Evolutionary conservation across 345 rosid species (phyloP), one percentile per base, ranked within the genome.

Genomic region (Euphorbia pulcherrima): DNA sequence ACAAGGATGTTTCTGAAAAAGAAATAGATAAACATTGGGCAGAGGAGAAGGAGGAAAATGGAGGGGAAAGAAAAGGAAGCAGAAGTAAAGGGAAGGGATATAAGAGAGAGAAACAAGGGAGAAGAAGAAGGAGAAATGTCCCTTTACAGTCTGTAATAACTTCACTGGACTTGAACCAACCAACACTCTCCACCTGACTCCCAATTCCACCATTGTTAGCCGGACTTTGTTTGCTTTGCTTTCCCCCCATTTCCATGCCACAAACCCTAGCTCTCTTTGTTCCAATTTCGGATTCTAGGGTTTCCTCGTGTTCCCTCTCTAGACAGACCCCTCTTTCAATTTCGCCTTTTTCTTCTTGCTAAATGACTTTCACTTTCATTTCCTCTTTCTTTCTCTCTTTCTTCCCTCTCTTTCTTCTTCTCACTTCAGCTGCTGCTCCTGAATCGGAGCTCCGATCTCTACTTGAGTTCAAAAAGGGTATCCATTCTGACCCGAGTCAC

Each of bases 381-480:
- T 40, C 20, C n/a, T 33, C 9, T 47, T 52, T 60, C 60, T 6
- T 1, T 57, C 20, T 54, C 46, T 55, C 48, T 41, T 37, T 8
- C 27, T 16, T 14, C 29, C 57, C 30, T 18, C 28, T n/a, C 44
- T 11, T 35, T 1, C 50, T 61, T n/a, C 7, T 39, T 8, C 59
- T 62, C 64, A 17, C 35, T 44, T 28, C 62, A 4, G 6, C 71
- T 23, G n/a, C 58, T 20, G 73, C 82, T 65, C 80, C 57, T 11
- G 27, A 86, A 27, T 54, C 62, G 17, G 98, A 93, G 79, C 76
- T 87, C 77, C 78, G 85, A 76, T 79, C 83, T 51, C 79, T 93
- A 0, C 85, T 93, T 8, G 97, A 90, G 83, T 93, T 93, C 85
- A 89, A 83, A 60, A 93, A 93, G 72, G 97, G 98, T 5, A 90